Percentiles rank a stretch among this genome's conserved stretches.
These are phyloP conservation scores for Paramyrothecium roridum DNA, from an alignment of 2,329 filamentous ascomycete species.

Conservation along the genomic window DNA sequence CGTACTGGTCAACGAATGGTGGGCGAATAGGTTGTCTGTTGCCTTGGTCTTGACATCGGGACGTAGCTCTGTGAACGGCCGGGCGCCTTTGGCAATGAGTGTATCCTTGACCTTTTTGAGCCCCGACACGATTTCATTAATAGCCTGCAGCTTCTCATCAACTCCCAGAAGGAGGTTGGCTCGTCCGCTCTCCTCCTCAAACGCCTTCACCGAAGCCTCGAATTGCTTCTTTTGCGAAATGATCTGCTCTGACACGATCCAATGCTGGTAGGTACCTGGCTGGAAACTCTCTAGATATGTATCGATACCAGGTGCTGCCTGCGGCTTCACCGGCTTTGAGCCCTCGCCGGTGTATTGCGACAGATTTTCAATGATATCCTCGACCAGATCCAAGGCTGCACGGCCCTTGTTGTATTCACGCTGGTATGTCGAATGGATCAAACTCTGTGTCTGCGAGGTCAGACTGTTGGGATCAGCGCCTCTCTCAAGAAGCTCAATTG, in stretches of 20 bases:
- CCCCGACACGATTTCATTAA: slow-evolving; percentile 46
- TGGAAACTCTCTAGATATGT: slow-evolving; percentile 51
- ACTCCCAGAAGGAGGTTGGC: slow-evolving; percentile 11
- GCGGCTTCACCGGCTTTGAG: slow-evolving; percentile 12
- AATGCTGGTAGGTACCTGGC: slow-evolving; percentile 59
- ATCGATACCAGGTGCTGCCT: slow-evolving; percentile 35
- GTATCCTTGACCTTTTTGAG: slow-evolving; percentile 52
- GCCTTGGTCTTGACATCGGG: slow-evolving; percentile 41
- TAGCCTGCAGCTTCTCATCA: slow-evolving; percentile 52
- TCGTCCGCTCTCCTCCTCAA: slow-evolving; percentile 16
- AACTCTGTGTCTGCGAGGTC: slow-evolving; percentile 32
- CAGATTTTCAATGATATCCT: slow-evolving; percentile 46
- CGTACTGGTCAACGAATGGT: not conserved
- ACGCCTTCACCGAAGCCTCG: slow-evolving; percentile 23
- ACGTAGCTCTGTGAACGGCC: slow-evolving; percentile 63
- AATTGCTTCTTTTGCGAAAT: slow-evolving; percentile 25
- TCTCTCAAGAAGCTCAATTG: slow-evolving; percentile 55
- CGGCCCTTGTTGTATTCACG: slow-evolving; percentile 34
- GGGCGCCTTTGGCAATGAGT: slow-evolving; percentile 58
- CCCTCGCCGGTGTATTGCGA: slow-evolving; percentile 34
- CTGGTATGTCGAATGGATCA: slow-evolving; percentile 28
- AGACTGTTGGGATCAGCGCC: slow-evolving; percentile 66
- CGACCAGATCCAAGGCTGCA: slow-evolving; percentile 60
- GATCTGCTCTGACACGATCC: slow-evolving; percentile 41
- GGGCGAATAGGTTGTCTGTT: not conserved